Evolutionary conservation across 129 eudicot genomes (phyloP), one percentile per base, ranked within the genome.

Genomic region (Escallonia rubra): DNA sequence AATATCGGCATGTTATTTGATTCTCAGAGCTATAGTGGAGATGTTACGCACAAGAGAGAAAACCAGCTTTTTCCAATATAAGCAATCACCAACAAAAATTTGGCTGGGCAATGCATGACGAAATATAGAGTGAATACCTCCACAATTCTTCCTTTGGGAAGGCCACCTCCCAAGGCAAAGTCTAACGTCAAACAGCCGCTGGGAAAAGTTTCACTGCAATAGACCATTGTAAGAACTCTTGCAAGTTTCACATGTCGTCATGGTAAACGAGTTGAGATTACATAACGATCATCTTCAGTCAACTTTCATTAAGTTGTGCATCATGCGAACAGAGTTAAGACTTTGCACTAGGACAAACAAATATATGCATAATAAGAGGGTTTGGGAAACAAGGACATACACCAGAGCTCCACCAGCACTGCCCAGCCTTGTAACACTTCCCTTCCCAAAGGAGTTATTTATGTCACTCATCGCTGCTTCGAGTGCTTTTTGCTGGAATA

Each of bases 391-490:
- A n/a, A 34, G 46, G 49, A 80, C 96, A 57, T 86, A 93, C 99
- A 93, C 99, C 48, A 93, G 85, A 69, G 99, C 99, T 59, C 99
- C 99, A 66, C 99, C 99, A 48, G 96, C 95, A 75, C 99, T 93
- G 59, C 99, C 99, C 50, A 93, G 81, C 71, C 99, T 93, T 43
- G 99, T 93, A 69, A 93, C 99, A 70, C 99, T 93, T 75, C 99
- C 99, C 79, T 85, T 93, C 47, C 99, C 99, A 50, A 93, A 93
- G 41, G 99, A 89, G 84, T 70, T 85, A 70, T 93, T 93, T 74
- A 93, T 93, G 74, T 93, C 99, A 77, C 79, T 82, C 99, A 93
- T 93, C 65, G 99, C 99, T 70, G 96, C 93, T 66, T 93, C 96
- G 74, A 93, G 64, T 65, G 99, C 99, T 78, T 89, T 93, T 89